These are phyloP conservation scores for Jamesozyma hellenica DNA, from an alignment of 805 yeast species.

Conservation along the genomic window DNA sequence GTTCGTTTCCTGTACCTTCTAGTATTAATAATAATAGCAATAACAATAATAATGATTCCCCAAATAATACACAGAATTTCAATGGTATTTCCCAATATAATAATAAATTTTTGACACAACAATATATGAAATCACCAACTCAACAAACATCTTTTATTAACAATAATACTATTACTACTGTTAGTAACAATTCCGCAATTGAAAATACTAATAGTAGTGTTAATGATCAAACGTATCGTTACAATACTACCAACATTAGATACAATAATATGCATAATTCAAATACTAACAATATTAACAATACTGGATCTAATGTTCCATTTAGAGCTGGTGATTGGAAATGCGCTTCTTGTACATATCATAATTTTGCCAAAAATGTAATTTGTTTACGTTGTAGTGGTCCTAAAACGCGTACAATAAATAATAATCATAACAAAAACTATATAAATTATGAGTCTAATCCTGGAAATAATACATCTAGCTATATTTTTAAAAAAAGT, in stretches of 20 bases:
- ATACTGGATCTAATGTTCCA: constrained; percentile 53
- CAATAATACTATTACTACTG: constrained; percentile 4
- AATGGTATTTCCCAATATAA: constrained; percentile 5
- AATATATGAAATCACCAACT: background rate
- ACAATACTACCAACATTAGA: constrained; percentile 3
- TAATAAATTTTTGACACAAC: constrained; percentile 4
- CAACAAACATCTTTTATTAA: background rate
- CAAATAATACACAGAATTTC: constrained; percentile 1
- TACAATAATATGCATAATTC: constrained; percentile 5
- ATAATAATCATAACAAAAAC: constrained; percentile 4
- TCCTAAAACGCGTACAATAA: constrained; percentile 31
- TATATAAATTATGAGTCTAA: background rate
- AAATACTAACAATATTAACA: constrained; percentile 7
- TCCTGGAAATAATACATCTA: background rate
- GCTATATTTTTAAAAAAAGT: background rate
- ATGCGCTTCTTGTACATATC: constrained; percentile 73
- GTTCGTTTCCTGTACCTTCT: constrained; percentile 76
- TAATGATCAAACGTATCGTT: constrained; percentile 1
- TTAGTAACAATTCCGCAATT: constrained; percentile 7
- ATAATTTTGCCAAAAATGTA: constrained; percentile 84
- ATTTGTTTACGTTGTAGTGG: constrained; percentile 85
- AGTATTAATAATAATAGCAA: constrained; percentile 16
- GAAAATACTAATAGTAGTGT: constrained; percentile 6
- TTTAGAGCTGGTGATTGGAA: constrained; percentile 97
- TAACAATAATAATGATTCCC: background rate